Conservation (phyloP, 2,329 filamentous ascomycete species). For the Chaetomiaceae sp. region DNA sequence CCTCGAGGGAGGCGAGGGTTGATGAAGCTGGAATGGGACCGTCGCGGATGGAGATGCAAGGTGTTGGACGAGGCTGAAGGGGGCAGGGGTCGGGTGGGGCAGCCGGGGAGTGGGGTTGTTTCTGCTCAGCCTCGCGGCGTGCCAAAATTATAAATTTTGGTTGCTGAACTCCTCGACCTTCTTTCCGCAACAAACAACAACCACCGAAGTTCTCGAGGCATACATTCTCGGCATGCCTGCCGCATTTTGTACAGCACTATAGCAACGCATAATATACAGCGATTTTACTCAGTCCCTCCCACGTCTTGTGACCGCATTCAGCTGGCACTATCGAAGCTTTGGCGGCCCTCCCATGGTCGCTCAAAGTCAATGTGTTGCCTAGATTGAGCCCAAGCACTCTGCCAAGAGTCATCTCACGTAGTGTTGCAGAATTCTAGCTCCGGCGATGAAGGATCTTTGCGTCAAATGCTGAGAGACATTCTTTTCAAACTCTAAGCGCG, state of each 20-base stretch:
- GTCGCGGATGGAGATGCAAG: conserved; percentile 14
- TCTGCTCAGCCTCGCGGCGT: conserved; percentile 8
- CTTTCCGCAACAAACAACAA: background rate
- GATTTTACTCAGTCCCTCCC: background rate
- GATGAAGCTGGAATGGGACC: background rate
- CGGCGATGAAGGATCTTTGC: conserved; percentile 74
- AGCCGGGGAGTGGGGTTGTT: background rate
- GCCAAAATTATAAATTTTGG: conserved; percentile 20
- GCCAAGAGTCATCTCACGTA: conserved; percentile 86
- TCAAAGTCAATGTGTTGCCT: conserved; percentile 85
- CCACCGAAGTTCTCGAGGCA: too few species aligned
- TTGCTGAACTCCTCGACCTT: background rate
- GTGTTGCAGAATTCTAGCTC: conserved; percentile 83
- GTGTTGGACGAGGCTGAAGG: conserved; percentile 21
- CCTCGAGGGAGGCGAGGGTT: conserved; percentile 3
- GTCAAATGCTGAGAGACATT: conserved; percentile 83
- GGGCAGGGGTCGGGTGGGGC: conserved; percentile 2
- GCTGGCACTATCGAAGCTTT: conserved; percentile 91
- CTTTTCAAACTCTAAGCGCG: conserved; percentile 1
- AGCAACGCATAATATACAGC: conserved; percentile 4
- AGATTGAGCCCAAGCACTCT: conserved; percentile 73
- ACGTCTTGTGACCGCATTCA: conserved; percentile 2
- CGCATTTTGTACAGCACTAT: too few species aligned
- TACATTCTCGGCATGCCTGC: too few species aligned
- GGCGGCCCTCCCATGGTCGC: conserved; percentile 64